Percentiles rank a stretch among this genome's conserved stretches.
phyloP scores from a whole-genome alignment of 208 protist species.

The Acanthamoeba sp. region DNA sequence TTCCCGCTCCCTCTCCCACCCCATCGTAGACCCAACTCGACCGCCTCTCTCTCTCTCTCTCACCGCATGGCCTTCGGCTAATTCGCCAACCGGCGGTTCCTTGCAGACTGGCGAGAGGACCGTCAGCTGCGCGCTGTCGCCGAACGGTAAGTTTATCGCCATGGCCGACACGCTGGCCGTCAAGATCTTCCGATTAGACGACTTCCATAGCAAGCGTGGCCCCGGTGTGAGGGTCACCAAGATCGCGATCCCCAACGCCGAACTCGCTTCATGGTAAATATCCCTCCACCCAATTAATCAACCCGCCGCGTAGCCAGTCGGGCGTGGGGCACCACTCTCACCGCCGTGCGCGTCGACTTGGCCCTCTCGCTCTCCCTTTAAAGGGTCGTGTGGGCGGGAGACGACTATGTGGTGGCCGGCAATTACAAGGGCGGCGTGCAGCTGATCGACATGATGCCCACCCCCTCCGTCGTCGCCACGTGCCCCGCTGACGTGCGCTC shows the following conservation, averaged over 20 bases:
- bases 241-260: not conserved
- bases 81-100: not conserved
- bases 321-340: no score
- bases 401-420: not conserved
- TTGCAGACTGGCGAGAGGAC: not conserved
- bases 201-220: not conserved
- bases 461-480: not conserved
- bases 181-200: constrained; percentile 28
- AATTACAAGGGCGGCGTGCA: not conserved
- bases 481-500: not conserved
- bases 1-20: not conserved
- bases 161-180: not conserved
- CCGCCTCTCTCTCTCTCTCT: no score
- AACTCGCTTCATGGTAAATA: not conserved
- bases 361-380: not conserved
- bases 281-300: not conserved
- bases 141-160: not conserved
- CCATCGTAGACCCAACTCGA: no score
- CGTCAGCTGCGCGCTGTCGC: not conserved
- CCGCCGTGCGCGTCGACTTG: not conserved
- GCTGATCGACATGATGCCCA: not conserved
- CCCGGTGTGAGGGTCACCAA: not conserved
- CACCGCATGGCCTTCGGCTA: no score
- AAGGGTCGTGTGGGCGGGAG: not conserved
- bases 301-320: no score